These are phyloP conservation scores for Silene noctiflora DNA, from an alignment of 179 eudicot genomes.

Conservation along the genomic window DNA sequence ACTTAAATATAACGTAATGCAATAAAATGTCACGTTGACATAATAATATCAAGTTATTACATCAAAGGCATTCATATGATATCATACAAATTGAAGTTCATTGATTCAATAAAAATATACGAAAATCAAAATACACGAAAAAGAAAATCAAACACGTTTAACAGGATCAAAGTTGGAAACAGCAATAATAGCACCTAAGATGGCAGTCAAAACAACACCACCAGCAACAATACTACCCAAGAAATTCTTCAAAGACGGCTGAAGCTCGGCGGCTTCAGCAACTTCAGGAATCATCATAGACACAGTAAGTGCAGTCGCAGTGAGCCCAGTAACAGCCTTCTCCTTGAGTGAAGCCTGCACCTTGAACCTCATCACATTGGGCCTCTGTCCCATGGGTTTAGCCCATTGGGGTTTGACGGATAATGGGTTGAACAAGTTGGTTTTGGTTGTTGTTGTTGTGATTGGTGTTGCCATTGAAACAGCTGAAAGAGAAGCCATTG, in stretches of 20 bases:
- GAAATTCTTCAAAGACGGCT: slow-evolving; percentile 78
- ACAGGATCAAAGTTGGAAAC: slow-evolving; percentile 86
- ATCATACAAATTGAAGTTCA: too few relatives aligned
- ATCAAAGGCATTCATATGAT: slow-evolving; percentile 20
- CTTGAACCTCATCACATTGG: slow-evolving; percentile 19
- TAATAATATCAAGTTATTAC: slow-evolving; percentile 25
- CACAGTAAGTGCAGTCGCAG: slow-evolving; percentile 56
- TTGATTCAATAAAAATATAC: background rate
- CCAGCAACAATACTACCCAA: slow-evolving; percentile 78
- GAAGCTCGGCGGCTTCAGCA: slow-evolving; percentile 60
- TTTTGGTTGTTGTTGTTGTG: slow-evolving; percentile 32
- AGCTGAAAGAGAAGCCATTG: slow-evolving; percentile 58
- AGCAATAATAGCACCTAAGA: slow-evolving; percentile 57
- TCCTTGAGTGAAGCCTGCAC: slow-evolving; percentile 64
- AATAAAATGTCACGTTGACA: slow-evolving; percentile 20
- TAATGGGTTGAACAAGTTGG: slow-evolving; percentile 53
- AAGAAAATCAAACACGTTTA: slow-evolving; percentile 36
- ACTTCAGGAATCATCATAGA: slow-evolving; percentile 67
- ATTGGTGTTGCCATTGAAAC: slow-evolving; percentile 51
- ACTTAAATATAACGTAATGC: too few relatives aligned
- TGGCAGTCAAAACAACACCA: slow-evolving; percentile 50
- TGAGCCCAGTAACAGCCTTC: slow-evolving; percentile 52
- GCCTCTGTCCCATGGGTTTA: slow-evolving; percentile 22
- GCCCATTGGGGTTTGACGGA: slow-evolving; percentile 38
- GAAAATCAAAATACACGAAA: background rate